A percentile compares a stretch with the other conserved stretches of the same genome.
These are phyloP conservation scores for Maudiozyma humilis DNA, from an alignment of 1,139 yeast genomes.

Conservation along the genomic window DNA sequence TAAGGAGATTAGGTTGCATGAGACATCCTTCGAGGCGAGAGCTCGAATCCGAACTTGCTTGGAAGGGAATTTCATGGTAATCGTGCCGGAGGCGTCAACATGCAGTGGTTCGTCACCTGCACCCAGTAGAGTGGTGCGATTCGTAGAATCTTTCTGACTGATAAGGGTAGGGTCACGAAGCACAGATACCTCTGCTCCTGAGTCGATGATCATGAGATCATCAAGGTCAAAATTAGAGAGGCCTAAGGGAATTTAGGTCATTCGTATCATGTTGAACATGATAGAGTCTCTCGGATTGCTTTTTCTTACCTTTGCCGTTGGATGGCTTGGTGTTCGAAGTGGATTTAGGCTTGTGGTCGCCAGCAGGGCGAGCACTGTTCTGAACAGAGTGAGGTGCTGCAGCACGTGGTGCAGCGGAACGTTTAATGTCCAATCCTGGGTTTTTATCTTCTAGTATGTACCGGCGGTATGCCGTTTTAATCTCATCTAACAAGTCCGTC, in stretches of 20 bases:
- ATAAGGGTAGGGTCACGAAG: background rate
- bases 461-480: background rate
- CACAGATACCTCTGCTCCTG: conserved; percentile 4
- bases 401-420: too few species aligned
- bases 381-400: too few species aligned
- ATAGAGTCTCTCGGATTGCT: background rate
- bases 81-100: background rate
- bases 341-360: background rate
- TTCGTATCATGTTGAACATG: background rate
- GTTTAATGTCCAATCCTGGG: too few species aligned
- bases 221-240: background rate
- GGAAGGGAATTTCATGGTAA: background rate
- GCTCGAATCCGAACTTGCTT: background rate
- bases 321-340: background rate
- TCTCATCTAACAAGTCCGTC: background rate
- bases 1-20: background rate
- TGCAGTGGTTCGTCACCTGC: background rate
- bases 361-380: too few species aligned
- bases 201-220: background rate
- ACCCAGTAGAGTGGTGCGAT: background rate
- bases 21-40: background rate
- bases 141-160: too few species aligned
- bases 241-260: background rate
- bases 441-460: background rate
- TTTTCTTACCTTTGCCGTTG: background rate